These are phyloP conservation scores for Aspergillus hancockii DNA, from an alignment of 495 filamentous ascomycete species.

Conservation along the genomic window DNA sequence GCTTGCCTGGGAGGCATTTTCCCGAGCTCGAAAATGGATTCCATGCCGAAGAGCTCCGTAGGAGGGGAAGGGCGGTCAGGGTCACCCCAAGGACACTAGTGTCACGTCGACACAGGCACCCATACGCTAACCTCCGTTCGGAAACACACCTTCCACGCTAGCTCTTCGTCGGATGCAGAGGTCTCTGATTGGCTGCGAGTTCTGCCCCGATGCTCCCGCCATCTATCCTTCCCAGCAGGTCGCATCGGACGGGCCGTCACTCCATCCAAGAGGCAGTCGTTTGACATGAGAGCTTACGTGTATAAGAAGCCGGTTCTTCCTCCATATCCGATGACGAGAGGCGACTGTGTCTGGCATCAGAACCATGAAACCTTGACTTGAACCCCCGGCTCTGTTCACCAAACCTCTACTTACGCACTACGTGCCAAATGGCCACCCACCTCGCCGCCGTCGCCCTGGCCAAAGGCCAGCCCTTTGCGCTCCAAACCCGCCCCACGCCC, in stretches of 20 bases:
- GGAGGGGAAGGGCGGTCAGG: neutral
- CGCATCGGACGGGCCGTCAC: no score
- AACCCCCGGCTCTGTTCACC: neutral
- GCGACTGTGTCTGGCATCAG: no score
- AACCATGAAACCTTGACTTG: conserved; percentile 2
- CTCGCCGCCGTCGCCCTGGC: conserved; percentile 39
- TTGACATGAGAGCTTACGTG: no score
- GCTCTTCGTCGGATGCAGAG: conserved; percentile 24
- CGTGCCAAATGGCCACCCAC: conserved; percentile 37
- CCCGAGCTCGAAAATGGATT: neutral
- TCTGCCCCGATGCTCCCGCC: no score
- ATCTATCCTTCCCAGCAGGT: no score
- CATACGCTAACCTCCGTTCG: conserved; percentile 25
- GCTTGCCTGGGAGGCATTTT: conserved; percentile 17
- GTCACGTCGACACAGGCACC: neutral
- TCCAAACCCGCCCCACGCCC: conserved; percentile 38
- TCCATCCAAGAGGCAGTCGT: no score
- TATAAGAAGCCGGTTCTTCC: no score
- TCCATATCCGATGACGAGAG: no score
- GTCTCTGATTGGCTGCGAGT: conserved; percentile 30
- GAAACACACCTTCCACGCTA: conserved; percentile 24
- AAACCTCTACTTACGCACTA: conserved; percentile 1
- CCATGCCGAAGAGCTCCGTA: neutral
- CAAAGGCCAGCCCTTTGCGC: conserved; percentile 35
- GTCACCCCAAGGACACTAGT: neutral